Percentiles rank a stretch among this genome's conserved stretches.
phyloP scores from a whole-genome alignment of 495 filamentous ascomycete genomes.

The Diplogelasinospora grovesii region DNA sequence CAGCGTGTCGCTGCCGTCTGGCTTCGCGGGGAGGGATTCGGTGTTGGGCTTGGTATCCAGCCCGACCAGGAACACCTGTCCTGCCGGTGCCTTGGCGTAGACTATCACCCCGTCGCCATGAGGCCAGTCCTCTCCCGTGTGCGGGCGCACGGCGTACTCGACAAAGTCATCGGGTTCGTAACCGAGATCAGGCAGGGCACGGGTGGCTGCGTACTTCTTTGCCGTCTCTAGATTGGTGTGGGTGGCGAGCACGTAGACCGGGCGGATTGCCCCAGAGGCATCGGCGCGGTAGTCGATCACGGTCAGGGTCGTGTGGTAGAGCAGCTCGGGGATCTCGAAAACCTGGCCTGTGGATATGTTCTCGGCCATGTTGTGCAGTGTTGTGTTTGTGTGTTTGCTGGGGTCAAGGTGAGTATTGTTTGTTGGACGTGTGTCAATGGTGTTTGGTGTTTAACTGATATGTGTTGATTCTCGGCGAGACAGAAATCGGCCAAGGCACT shows the following conservation, averaged over 20 bases:
- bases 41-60: conserved; percentile 35
- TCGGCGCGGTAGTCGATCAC: conserved; percentile 27
- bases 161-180: conserved; percentile 34
- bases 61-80: conserved; percentile 32
- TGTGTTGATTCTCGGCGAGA: too few species aligned
- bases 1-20: conserved; percentile 13
- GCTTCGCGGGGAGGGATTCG: conserved; percentile 16
- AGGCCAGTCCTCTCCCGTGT: conserved; percentile 17
- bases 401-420: too few species aligned
- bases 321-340: conserved; percentile 17
- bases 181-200: conserved; percentile 23
- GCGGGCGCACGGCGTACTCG: conserved; percentile 14
- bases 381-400: neutral
- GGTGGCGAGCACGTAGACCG: conserved; percentile 31
- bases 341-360: neutral
- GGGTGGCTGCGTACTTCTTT: conserved; percentile 22
- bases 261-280: conserved; percentile 24
- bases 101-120: conserved; percentile 32
- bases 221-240: conserved; percentile 29
- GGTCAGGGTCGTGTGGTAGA: conserved; percentile 36
- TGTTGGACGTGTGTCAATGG: too few species aligned
- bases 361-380: conserved; percentile 3
- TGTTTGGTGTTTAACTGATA: too few species aligned
- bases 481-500: too few species aligned
- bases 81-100: conserved; percentile 25